Base-by-base conservation (phyloP, 2,329 filamentous ascomycete species). In the Sporothrix schenckii region DNA sequence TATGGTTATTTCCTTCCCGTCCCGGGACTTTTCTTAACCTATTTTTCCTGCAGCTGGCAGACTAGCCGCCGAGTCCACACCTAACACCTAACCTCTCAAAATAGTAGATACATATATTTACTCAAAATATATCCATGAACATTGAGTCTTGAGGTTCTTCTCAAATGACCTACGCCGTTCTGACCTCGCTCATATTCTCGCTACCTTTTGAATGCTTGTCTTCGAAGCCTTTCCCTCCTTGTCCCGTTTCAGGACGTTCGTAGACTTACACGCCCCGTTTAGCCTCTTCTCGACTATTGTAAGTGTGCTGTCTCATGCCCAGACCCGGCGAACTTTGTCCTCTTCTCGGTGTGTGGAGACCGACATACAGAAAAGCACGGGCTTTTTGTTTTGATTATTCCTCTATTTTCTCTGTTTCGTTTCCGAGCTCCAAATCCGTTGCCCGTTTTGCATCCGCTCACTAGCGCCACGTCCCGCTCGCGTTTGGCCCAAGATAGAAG, bases 401-500 rank as follows among this genome's bases (percentile, higher is more conserved):
- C 61, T 52, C 16, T n/a, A 14, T 13, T 13, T 47, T 39, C 52
- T 21, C 5, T 69, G 27, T 19, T 11, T 60, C 47, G 13, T 7
- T 30, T n/a, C 27, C 67, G 24, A 49, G 44, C 41, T 6, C n/a
- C 47, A n/a, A 21, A 53, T 47, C 56, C 30, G 34, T 30, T 60
- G 41, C 56, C 56, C 34, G 56, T 44, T 44, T 61, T 61, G 56
- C 56, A 41, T 44, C 6, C 34, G 14, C 49, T 24, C 39, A 21
- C 49, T 63, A 41, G 60, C 41, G 60, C 60, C 21, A 63, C 39
- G 27, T 58, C 54, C 54, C 39, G 58, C 34, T 27, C 39, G 58
- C 60, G 39, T 41, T 63, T 63, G 41, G 13, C 60, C 60, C 56
- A 49, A 63, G 21, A 63, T 63, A 47, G 60, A 63, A 63, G 60